Evolutionary conservation across 805 yeast genomes (phyloP), one percentile per base, ranked within the genome.

Genomic region (Kuraishia molischiana): DNA sequence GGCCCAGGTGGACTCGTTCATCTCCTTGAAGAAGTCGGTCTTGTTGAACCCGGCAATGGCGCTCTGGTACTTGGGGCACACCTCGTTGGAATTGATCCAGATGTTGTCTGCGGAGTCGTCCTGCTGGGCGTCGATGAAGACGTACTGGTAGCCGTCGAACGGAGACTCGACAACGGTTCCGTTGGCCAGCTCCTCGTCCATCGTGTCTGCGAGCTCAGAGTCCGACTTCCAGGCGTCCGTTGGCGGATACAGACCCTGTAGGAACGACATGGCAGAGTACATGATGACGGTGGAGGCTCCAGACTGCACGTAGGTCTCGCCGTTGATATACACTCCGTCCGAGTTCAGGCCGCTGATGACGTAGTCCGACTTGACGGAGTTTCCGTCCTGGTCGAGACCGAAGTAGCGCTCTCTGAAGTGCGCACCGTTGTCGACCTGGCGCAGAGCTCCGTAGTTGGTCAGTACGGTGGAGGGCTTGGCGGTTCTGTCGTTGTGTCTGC

Each of bases 211-310:
- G 33, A 54, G 44, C 13, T 45, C 40, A 17, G 38, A 44, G 33
- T 49, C 49, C 5, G 51, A 41, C 35, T 52, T 48, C 20, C 56
- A 55, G 13, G 45, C 59, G 9, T 39, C 44, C 14, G 60, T 50
- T 19, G 72, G 67, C 13, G 74, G 74, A 44, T 64, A 69, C 28
- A 69, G 47, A 24, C 74, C 74, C 48, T 69, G 74, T 31, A 67
- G 44, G 52, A 67, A 69, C 3, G 72, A 57, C 39, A 56, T 39
- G 41, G 65, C 70, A 17, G 70, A 60, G 50, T 58, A 59, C 29
- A 56, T 53, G 30, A 69, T 51, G 24, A 67, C 71, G 19, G 54
- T 56, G 5, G 53, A 41, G 21, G 60, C 54, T 4, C 67, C 54
- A 15, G 60, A 57, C 38, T 59, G 62, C 10, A 66, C 62, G 37